Percentiles rank a stretch among this genome's conserved stretches.
Evolutionary conservation across 1,284 basidiomycete species (phyloP).

Genomic region (Pseudozyma hubeiensis): DNA sequence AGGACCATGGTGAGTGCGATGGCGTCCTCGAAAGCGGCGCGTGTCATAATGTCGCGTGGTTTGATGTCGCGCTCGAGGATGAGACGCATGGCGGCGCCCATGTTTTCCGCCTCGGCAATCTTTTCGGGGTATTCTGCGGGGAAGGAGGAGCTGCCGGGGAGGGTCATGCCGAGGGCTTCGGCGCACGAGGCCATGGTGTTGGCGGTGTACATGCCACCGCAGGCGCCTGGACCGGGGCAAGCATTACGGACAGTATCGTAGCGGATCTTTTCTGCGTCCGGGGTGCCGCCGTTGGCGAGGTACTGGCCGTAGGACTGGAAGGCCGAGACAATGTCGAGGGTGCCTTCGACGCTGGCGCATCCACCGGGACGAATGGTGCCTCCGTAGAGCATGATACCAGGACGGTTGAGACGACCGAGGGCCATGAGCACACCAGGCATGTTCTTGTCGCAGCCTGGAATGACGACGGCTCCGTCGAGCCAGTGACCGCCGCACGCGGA

Average conservation of each 20-base stretch:
- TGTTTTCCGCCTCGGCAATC: constrained; percentile 60
- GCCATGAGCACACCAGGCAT: constrained; percentile 69
- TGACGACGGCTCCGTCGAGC: constrained; percentile 66
- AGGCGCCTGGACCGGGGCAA: constrained; percentile 67
- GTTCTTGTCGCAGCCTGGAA: constrained; percentile 69
- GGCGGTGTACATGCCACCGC: constrained; percentile 69
- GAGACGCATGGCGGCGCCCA: constrained; percentile 63
- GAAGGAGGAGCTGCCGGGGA: constrained; percentile 65
- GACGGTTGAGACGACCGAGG: constrained; percentile 66
- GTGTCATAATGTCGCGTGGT: constrained; percentile 67
- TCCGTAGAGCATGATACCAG: constrained; percentile 68
- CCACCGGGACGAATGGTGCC: constrained; percentile 67
- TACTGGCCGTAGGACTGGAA: constrained; percentile 68
- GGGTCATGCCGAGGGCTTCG: constrained; percentile 67
- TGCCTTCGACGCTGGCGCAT: constrained; percentile 53
- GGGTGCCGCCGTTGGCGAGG: constrained; percentile 61
- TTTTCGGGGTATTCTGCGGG: constrained; percentile 67
- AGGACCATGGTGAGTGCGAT: constrained; percentile 68
- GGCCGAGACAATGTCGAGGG: constrained; percentile 66
- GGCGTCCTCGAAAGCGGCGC: constrained; percentile 64
- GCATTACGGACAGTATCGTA: constrained; percentile 64
- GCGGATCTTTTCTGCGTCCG: constrained; percentile 64
- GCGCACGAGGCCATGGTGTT: constrained; percentile 68
- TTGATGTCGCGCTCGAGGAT: constrained; percentile 66
- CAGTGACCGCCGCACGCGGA: constrained; percentile 66